Evolutionary conservation across 2,329 filamentous ascomycete genomes (phyloP).

Genomic region (Colletotrichum tamarilloi): DNA sequence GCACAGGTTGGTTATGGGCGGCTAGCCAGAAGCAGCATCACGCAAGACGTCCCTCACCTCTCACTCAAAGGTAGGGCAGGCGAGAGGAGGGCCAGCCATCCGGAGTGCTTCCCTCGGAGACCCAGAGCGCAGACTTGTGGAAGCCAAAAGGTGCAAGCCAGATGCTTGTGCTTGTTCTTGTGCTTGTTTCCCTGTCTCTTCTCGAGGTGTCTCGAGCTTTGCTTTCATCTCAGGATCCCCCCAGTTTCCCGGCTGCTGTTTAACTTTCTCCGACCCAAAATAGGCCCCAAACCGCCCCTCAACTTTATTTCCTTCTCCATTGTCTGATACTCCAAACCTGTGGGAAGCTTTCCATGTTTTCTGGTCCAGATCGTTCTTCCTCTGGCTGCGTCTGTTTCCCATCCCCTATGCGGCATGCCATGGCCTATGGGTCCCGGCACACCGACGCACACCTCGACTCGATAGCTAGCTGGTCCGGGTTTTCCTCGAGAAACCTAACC

Average conservation of each 20-base stretch:
- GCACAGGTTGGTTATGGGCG: not conserved
- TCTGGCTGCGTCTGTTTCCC: not conserved
- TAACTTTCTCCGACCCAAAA: slow-evolving; percentile 2
- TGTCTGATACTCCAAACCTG: not conserved
- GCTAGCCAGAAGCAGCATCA: not conserved
- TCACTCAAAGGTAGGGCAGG: no score
- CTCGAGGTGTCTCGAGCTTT: not conserved
- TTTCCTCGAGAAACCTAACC: not conserved
- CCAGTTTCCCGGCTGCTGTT: slow-evolving; percentile 4
- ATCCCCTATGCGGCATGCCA: not conserved
- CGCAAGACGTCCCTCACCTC: not conserved
- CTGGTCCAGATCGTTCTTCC: not conserved
- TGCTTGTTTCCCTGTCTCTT: slow-evolving; percentile 9
- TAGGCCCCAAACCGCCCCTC: slow-evolving; percentile 25
- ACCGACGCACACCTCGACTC: not conserved
- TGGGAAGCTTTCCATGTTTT: not conserved
- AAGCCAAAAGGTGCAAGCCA: not conserved
- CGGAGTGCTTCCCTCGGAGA: not conserved
- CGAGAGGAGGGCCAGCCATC: not conserved
- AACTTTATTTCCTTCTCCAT: slow-evolving; percentile 16
- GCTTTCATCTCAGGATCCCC: slow-evolving; percentile 19
- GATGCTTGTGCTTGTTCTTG: not conserved
- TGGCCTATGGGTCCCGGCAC: not conserved
- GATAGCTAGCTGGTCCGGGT: not conserved
- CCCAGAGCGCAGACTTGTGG: not conserved